Evolutionary conservation across 2,329 filamentous ascomycete species (phyloP).

Genomic region (Fusarium piperis): DNA sequence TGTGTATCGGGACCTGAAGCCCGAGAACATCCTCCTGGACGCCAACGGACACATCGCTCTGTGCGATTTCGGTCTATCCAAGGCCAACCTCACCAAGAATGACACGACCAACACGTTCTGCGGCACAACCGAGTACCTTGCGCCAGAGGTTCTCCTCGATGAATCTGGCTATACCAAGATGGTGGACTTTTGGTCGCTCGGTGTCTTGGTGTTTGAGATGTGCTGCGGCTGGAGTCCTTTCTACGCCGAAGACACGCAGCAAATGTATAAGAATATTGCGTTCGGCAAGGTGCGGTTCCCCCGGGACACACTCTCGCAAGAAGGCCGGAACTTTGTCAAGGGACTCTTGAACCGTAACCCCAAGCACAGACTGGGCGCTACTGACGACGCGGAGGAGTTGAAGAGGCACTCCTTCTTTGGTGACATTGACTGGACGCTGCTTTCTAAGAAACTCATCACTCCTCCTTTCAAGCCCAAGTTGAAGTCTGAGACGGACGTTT

Average conservation of each 20-base stretch:
- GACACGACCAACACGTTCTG: slow-evolving; percentile 99
- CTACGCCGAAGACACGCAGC: slow-evolving; percentile 98
- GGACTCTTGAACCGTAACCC: slow-evolving; percentile 96
- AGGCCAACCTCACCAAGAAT: slow-evolving; percentile 96
- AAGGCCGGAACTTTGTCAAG: slow-evolving; percentile 98
- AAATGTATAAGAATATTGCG: slow-evolving; percentile 99
- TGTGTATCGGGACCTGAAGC: slow-evolving; percentile 96
- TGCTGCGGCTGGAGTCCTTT: slow-evolving; percentile 99
- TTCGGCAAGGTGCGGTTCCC: slow-evolving; percentile 99
- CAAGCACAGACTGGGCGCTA: slow-evolving; percentile 91
- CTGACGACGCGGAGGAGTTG: slow-evolving; percentile 90
- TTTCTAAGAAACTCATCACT: slow-evolving; percentile 90
- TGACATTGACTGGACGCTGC: slow-evolving; percentile 90
- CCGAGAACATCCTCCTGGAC: slow-evolving; percentile 96
- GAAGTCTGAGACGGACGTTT: slow-evolving; percentile 94
- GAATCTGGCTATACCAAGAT: slow-evolving; percentile 99
- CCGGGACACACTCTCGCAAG: slow-evolving; percentile 90
- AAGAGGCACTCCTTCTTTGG: slow-evolving; percentile 95
- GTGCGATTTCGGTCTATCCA: slow-evolving; percentile 97
- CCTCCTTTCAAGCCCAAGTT: slow-evolving; percentile 98
- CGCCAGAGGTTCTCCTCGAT: slow-evolving; percentile 92
- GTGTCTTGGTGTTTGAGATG: slow-evolving; percentile 98
- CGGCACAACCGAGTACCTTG: slow-evolving; percentile 96
- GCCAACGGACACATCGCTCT: slow-evolving; percentile 98
- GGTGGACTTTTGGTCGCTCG: slow-evolving; percentile 99